These are phyloP conservation scores for Thraustotheca clavata DNA, from an alignment of 352 stramenopile genomes.

Conservation along the genomic window DNA sequence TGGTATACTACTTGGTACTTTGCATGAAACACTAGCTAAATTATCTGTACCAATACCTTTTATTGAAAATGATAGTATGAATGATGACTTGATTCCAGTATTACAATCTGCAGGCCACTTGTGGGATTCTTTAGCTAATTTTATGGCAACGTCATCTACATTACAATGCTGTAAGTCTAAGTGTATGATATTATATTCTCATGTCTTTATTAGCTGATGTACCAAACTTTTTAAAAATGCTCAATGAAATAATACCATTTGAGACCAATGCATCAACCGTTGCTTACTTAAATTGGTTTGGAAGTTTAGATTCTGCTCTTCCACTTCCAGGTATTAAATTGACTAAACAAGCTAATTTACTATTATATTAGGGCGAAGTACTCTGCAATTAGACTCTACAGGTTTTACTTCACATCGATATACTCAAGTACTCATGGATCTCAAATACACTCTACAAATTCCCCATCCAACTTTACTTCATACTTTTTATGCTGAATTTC, in stretches of 20 bases:
- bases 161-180: background rate
- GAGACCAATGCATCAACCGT: background rate
- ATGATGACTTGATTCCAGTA: background rate
- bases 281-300: background rate
- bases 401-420: slow-evolving; percentile 93
- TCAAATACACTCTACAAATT: slow-evolving; percentile 97
- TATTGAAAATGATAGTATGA: background rate
- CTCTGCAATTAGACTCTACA: slow-evolving; percentile 71
- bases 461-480: slow-evolving; percentile 27
- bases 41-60: background rate
- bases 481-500: background rate
- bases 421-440: slow-evolving; percentile 93
- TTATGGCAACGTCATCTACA: background rate
- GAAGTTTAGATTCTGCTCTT: background rate
- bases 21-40: slow-evolving; percentile 49
- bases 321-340: background rate
- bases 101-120: background rate
- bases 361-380: background rate
- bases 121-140: background rate
- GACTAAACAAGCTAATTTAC: background rate
- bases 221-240: no score
- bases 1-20: slow-evolving; percentile 60
- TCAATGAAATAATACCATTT: background rate
- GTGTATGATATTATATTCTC: background rate
- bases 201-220: background rate